Evolutionary conservation across 2,329 filamentous ascomycete species (phyloP), one percentile per base, ranked within the genome.

Genomic region (Fusarium sororula): DNA sequence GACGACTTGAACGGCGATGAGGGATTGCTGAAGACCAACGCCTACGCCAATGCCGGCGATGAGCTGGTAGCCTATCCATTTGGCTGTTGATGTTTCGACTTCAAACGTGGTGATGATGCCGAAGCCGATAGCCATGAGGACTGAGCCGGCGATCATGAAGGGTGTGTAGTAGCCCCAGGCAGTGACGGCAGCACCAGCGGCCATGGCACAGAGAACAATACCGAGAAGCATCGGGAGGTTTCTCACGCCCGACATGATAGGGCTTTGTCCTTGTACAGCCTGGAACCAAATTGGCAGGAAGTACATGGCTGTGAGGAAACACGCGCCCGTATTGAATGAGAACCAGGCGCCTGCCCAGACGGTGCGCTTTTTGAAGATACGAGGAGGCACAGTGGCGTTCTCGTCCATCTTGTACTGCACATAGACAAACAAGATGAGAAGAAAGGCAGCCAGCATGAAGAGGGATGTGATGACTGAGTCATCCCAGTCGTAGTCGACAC

Each of bases 241-340:
- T n/a, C 80, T 80, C 42, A 85, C 81, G 7, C 84, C 84, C 11
- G 83, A 84, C 45, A 81, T 75, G 28, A 82, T 76, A 28, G 85
- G 81, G 4, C 77, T 80, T 24, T 81, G 81, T 14, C 81, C 83
- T 42, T 85, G 80, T 22, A 87, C 82, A 9, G 84, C 82, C 70
- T 86, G 84, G 73, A 87, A 87, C 83, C 84, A 87, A 41, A 86
- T 83, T 3, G 85, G 83, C 1, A 86, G 66, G 64, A 82, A 85
- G 68, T 84, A 85, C 28, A 85, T 68, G 22, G 74, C 68, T 1
- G 76, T 63, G 37, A 80, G 69, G 60, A 81, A 80, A 24, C 78
- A 80, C 2, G 79, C 81, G 38, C 83, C 81, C 39, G 84, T 83
- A 51, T 83, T 80, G 70, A 85, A 84, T 11, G 81, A 78, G 48